Base-by-base conservation (phyloP, 495 filamentous ascomycete genomes). In the Penicillium chermesinum region DNA sequence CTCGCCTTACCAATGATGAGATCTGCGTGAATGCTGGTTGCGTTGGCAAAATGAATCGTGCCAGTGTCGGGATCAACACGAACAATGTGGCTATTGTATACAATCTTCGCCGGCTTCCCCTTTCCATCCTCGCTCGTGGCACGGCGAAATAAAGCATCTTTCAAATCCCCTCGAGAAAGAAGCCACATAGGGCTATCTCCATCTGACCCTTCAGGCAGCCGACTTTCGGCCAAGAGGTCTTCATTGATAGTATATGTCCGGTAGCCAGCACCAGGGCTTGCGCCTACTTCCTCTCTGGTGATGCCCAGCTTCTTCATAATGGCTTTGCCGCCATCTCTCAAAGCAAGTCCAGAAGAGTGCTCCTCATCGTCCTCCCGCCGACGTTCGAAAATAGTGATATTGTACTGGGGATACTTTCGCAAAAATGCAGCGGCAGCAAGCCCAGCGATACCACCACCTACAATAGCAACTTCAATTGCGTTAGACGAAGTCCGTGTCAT, bases 361-460 rank as follows among this genome's bases (percentile, higher is more conserved):
- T 49, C 47, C 18, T 49, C 7, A 13, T 18, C 42, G 19, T 49
- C 47, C 27, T 21, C 38, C 16, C 34, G 13, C 10, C 47, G 47
- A n/a, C 20, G 47, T 16, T 49, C 47, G 38, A 43, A 49, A 30
- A 49, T 39, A 19, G 22, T 49, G 16, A 49, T 39, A 19, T 9
- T 44, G 14, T 14, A 49, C 14, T 49, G 47, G 21, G 20, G 38
- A 7, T 37, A 15, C 36, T 44, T 49, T 16, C 47, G 38, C 13
- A 49, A 39, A 33, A 49, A 49, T 15, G 21, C 47, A 25, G 47
- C 47, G 7, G 47, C 47, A 20, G 47, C 38, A 17, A 49, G 47
- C 3, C 47, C 47, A 10, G 38, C 47, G 15, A 49, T 49, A 34
- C 47, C 47, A 17, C 38, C 25, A 17, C 47, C 47, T 35, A 49